Base-by-base conservation (phyloP, 495 filamentous ascomycete genomes). In the Evansstolkia leycettana region DNA sequence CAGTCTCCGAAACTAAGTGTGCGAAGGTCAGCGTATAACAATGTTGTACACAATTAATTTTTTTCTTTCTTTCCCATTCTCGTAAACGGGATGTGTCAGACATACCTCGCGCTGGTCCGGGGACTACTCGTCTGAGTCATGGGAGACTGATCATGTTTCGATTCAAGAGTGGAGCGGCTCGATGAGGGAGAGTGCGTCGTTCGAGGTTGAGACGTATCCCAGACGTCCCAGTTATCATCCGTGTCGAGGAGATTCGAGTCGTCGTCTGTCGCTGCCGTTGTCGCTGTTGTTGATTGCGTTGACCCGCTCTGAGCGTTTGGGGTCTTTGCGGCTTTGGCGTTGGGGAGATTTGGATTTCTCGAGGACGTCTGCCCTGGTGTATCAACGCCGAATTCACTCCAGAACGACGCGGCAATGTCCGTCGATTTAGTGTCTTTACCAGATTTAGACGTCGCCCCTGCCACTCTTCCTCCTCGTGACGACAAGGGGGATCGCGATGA, bases 171-270 rank as follows among this genome's bases (percentile, higher is more conserved):
- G 1, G 61, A 65, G 29, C 53, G 58, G 36, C 64, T 67, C 14
- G 61, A 67, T 9, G 64, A 65, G 19, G 64, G 64, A 11, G 64
- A 65, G 36, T 67, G 64, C 41, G 40, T 54, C 32, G 51, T 57
- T 30, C 64, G 64, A 13, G 58, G 55, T 16, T 65, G 54, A 29
- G 76, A 70, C 5, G 65, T 68, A 44, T 84, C 77, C 80, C 80
- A 84, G 45, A 70, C 72, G 30, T 75, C 74, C 80, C 80, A 86
- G 49, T 75, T 72, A 39, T 79, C 77, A 32, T 82, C 80, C 48
- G 76, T 69, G 32, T 74, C 70, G 41, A 37, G 60, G 37, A 36
- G 59, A 45, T 40, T 58, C 55, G 40, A 57, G 31, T 34, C 48
- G 33, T 33, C 50, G 42, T 39, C 49, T 7, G 24, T 37, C 16